Percentiles rank a stretch among this genome's conserved stretches.
phyloP scores from a whole-genome alignment of 2,329 filamentous ascomycete species.

The Blastomyces parvus region DNA sequence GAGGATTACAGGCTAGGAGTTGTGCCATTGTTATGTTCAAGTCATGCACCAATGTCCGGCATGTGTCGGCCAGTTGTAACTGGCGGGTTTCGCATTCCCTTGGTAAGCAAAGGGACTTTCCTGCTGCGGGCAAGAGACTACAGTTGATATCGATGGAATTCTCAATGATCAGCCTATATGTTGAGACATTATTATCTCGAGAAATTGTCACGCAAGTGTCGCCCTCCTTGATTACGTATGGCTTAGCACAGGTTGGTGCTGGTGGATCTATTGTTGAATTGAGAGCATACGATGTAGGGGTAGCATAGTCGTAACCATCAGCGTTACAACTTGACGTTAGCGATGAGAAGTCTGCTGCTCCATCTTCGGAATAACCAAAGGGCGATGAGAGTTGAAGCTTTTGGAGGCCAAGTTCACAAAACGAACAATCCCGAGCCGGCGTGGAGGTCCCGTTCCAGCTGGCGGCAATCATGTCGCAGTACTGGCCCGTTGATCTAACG shows the following conservation, averaged over 20 bases:
- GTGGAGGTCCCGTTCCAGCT: neutral
- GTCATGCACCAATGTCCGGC: conserved; percentile 7
- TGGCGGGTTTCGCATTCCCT: conserved; percentile 12
- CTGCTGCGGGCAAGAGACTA: neutral
- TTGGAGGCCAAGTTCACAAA: conserved; percentile 12
- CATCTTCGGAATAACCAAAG: conserved; percentile 14
- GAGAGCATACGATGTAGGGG: conserved; percentile 10
- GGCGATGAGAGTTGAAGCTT: conserved; percentile 15
- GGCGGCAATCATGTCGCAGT: neutral
- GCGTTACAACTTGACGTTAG: conserved; percentile 10
- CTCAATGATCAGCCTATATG: neutral
- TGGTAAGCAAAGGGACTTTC: conserved; percentile 6
- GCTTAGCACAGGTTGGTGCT: conserved; percentile 1
- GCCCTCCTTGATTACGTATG: neutral
- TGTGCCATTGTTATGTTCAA: conserved; percentile 11
- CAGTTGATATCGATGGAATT: neutral
- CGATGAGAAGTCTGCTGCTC: conserved; percentile 8
- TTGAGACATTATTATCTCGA: neutral
- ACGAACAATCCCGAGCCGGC: conserved; percentile 11
- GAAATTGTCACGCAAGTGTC: conserved; percentile 2
- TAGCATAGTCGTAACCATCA: conserved; percentile 12
- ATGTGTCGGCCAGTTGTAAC: conserved; percentile 13
- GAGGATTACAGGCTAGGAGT: conserved; percentile 16
- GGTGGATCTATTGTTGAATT: conserved; percentile 7
- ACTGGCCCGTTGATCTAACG: neutral